These are phyloP conservation scores for Irpex sp. DNA, from an alignment of 1,284 basidiomycete genomes.

Conservation along the genomic window DNA sequence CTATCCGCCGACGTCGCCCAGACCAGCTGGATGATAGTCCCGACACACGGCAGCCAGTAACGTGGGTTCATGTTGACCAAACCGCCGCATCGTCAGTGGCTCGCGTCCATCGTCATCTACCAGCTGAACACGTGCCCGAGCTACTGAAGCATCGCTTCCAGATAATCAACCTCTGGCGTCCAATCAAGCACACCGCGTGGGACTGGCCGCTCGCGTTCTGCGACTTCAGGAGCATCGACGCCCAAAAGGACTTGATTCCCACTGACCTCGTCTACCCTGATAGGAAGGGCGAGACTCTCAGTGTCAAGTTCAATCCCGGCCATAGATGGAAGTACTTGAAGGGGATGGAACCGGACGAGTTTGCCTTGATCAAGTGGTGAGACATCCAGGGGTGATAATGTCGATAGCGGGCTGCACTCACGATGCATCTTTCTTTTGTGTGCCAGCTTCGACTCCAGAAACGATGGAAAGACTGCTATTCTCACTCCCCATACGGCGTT, in stretches of 20 bases:
- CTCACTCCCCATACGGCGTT: slow-evolving; percentile 63
- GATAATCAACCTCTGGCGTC: slow-evolving; percentile 73
- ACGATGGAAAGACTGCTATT: slow-evolving; percentile 47
- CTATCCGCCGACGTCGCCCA: slow-evolving; percentile 43
- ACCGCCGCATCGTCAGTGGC: slow-evolving; percentile 41
- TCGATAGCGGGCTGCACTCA: neutral
- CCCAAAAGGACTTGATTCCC: slow-evolving; percentile 42
- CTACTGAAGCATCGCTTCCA: slow-evolving; percentile 51
- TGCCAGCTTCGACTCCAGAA: slow-evolving; percentile 47
- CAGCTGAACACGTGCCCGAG: slow-evolving; percentile 40
- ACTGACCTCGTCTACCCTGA: slow-evolving; percentile 51
- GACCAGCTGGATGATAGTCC: slow-evolving; percentile 36
- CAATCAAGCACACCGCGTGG: slow-evolving; percentile 47
- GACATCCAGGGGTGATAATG: slow-evolving; percentile 18
- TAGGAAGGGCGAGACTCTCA: slow-evolving; percentile 54
- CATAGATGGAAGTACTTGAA: slow-evolving; percentile 66
- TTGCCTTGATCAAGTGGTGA: slow-evolving; percentile 67
- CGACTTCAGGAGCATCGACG: slow-evolving; percentile 55
- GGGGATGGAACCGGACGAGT: slow-evolving; percentile 60
- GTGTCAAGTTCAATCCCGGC: slow-evolving; percentile 46
- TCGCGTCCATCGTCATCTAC: slow-evolving; percentile 54
- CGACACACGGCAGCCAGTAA: slow-evolving; percentile 46
- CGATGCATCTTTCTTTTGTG: neutral
- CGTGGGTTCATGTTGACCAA: slow-evolving; percentile 51
- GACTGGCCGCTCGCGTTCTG: slow-evolving; percentile 64